Percentiles rank a stretch among this genome's conserved stretches.
Evolutionary conservation across 345 rosid genomes (phyloP).

Genomic region (Linum usitatissimum): DNA sequence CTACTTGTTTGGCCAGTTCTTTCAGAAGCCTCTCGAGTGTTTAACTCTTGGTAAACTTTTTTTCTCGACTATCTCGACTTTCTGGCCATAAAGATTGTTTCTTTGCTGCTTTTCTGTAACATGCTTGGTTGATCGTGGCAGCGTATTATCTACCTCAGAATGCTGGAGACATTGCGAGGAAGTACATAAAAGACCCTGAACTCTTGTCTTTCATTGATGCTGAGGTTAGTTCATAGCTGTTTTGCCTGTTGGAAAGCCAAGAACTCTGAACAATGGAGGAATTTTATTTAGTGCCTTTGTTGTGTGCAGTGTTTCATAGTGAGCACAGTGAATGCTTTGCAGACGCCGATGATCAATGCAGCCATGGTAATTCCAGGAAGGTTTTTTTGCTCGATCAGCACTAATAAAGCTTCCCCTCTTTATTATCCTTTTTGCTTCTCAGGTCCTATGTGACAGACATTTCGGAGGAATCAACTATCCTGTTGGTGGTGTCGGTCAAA

Average conservation of each 20-base stretch:
- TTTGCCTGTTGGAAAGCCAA: too few relatives aligned
- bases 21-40: conserved; percentile 79
- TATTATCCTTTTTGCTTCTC: conserved; percentile 13
- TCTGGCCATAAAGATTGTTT: too few relatives aligned
- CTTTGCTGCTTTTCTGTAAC: not conserved
- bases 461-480: conserved; percentile 96
- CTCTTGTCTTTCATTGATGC: conserved; percentile 88
- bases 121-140: conserved; percentile 21
- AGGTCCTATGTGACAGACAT: conserved; percentile 96
- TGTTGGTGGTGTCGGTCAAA: conserved; percentile 93
- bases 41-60: conserved; percentile 67
- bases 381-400: conserved; percentile 6
- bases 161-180: conserved; percentile 85
- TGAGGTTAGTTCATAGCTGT: conserved; percentile 43
- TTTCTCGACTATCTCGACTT: not conserved
- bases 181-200: conserved; percentile 73
- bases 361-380: conserved; percentile 49
- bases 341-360: conserved; percentile 95
- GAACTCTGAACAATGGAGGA: too few relatives aligned
- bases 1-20: conserved; percentile 90
- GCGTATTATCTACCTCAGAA: conserved; percentile 88
- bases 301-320: conserved; percentile 84
- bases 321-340: conserved; percentile 79
- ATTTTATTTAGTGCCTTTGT: conserved; percentile 8
- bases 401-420: conserved; percentile 1